Evolutionary conservation across 306 rosid genomes (phyloP), one percentile per base, ranked within the genome.

Genomic region (Canavalia ensiformis): DNA sequence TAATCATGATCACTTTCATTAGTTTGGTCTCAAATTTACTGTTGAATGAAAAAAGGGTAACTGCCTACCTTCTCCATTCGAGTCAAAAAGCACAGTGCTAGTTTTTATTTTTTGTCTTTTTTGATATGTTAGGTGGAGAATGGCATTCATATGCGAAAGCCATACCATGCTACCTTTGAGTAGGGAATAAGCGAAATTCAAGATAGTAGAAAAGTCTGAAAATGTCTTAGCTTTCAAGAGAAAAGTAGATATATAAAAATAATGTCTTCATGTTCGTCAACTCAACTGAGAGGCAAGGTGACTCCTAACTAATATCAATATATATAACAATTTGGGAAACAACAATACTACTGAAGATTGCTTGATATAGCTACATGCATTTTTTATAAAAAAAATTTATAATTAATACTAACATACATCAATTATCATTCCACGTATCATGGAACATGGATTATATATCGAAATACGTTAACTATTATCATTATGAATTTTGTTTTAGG

Each of bases 151-250:
- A 80, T 72, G 82, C 80, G 50, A 86, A 84, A 82, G 71, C 65
- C 79, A 71, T 76, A 60, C 66, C 80, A 83, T 81, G 79, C 31
- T 82, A 86, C 75, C 91, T 82, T 91, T 90, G 97, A 88, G 97
- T 93, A 82, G 77, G 86, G 75, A 88, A 82, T 78, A 88, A 90
- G 97, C 69, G 84, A 93, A 79, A 83, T 81, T 87, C 82, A 64
- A 80, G 76, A 80, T 46, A 68, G 63, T 47, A 56, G 83, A 85
- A 47, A 74, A 63, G 76, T 63, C 65, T 37, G 76, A 41, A 84
- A 79, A 74, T 85, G 75, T 75, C 97, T 91, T 93, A 77, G 91
- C 92, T 90, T 90, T 82, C 86, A 93, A 93, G 97, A 91, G 86
- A 88, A 74, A 92, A 84, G 71, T 73, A 84, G 50, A 62, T 54